A percentile compares a stretch with the other conserved stretches of the same genome.
phyloP scores from a whole-genome alignment of 176 grass and related monocot species.

The Ampelocalamus luodianensis region DNA sequence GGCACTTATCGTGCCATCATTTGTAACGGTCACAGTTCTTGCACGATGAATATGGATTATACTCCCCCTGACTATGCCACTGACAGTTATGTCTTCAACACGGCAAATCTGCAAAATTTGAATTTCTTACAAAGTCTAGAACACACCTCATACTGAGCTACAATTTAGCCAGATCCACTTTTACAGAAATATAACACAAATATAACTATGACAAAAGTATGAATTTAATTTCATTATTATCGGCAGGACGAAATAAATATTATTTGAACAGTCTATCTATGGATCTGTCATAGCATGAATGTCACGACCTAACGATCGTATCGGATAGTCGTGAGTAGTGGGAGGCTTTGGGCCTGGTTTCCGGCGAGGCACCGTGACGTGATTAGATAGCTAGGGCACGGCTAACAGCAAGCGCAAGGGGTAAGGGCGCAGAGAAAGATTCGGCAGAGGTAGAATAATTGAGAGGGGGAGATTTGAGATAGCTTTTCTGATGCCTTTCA shows the following conservation, averaged over 20 bases:
- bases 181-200: constrained; percentile 15
- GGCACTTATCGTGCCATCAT: constrained; percentile 82
- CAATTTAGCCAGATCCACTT: background rate
- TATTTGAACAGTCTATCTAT: background rate
- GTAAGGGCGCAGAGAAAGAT: too few species aligned
- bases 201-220: constrained; percentile 11
- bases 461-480: too few species aligned
- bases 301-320: too few species aligned
- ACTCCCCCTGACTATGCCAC: constrained; percentile 82
- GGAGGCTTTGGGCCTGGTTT: too few species aligned
- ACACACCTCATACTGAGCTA: background rate
- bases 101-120: constrained; percentile 75
- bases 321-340: too few species aligned
- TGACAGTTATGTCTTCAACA: constrained; percentile 91
- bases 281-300: background rate
- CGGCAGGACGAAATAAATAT: constrained; percentile 17
- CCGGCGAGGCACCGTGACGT: too few species aligned
- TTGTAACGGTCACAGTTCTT: constrained; percentile 80
- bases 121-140: constrained; percentile 25
- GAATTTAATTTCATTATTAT: constrained; percentile 26
- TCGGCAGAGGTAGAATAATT: too few species aligned
- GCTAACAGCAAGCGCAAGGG: too few species aligned
- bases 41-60: constrained; percentile 98
- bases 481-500: too few species aligned
- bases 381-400: too few species aligned